Conservation (phyloP, 2,329 filamentous ascomycete species). For the Penicillium fuscoglaucum region DNA sequence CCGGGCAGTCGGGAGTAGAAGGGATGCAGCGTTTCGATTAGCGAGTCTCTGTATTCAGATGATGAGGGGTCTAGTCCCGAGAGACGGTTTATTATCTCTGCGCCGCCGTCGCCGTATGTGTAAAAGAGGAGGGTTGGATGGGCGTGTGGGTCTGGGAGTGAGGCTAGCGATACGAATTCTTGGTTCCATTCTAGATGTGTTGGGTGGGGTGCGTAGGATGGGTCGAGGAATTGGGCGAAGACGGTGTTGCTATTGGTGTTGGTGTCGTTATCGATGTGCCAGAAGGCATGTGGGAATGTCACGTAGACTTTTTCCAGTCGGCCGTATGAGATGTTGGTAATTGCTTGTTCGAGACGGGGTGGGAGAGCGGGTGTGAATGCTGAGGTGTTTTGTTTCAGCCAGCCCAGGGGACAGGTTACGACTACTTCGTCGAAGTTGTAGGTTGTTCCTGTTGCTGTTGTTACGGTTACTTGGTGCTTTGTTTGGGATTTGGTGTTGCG, state of each 20-base stretch:
- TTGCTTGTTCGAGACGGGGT: conserved; percentile 44
- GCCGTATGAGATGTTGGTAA: conserved; percentile 51
- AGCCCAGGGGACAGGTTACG: conserved; percentile 55
- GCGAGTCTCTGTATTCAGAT: conserved; percentile 53
- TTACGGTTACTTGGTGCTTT: conserved; percentile 47
- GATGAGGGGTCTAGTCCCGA: conserved; percentile 37
- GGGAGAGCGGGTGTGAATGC: conserved; percentile 51
- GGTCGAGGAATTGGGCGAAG: conserved; percentile 75
- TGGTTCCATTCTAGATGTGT: conserved; percentile 70
- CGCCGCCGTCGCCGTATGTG: conserved; percentile 47
- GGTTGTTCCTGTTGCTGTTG: conserved; percentile 36
- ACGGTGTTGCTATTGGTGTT: conserved; percentile 43
- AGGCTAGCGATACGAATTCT: conserved; percentile 74
- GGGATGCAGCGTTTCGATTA: conserved; percentile 70
- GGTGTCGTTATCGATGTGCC: conserved; percentile 52
- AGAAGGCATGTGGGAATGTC: conserved; percentile 74
- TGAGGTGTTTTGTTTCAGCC: conserved; percentile 51
- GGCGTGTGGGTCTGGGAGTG: conserved; percentile 57
- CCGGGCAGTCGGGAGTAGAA: conserved; percentile 75
- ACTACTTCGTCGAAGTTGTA: conserved; percentile 54
- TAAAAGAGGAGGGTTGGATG: conserved; percentile 86
- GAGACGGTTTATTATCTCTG: conserved; percentile 41
- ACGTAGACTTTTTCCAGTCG: conserved; percentile 55
- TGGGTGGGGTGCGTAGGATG: conserved; percentile 63
- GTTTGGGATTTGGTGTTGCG: conserved; percentile 13